Conservation (phyloP, 148 eudicot genomes). For the Vaccinium darrowii region DNA sequence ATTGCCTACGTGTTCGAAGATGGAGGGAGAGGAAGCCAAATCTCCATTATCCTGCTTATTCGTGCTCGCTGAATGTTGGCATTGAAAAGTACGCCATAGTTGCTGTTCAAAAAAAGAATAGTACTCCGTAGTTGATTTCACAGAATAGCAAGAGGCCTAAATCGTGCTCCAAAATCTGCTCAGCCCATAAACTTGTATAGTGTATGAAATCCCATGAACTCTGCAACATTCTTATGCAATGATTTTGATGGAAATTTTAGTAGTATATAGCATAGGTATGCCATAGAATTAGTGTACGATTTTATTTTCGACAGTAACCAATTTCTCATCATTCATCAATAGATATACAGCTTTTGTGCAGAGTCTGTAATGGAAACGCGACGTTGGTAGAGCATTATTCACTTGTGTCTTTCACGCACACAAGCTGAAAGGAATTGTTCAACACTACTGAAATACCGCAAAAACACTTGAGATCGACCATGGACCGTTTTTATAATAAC, state of each 20-base stretch:
- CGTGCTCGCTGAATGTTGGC: background rate
- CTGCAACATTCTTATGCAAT: background rate
- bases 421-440: background rate
- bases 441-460: background rate
- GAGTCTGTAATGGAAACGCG: background rate
- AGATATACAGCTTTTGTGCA: slow-evolving; percentile 6
- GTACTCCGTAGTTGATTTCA: background rate
- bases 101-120: background rate
- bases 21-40: background rate
- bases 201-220: background rate
- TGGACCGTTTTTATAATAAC: too few relatives aligned
- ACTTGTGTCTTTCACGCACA: background rate
- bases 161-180: background rate
- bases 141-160: background rate
- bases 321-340: slow-evolving; percentile 9
- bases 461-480: background rate
- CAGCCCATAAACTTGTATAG: slow-evolving; percentile 7
- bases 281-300: slow-evolving; percentile 6
- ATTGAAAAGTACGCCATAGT: background rate
- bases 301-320: background rate
- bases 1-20: background rate
- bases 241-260: background rate
- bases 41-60: background rate
- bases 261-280: background rate
- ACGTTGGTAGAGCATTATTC: background rate